Conservation (phyloP, 371 early-diverging fungal species). For the Encephalitozoon intestinalis region DNA sequence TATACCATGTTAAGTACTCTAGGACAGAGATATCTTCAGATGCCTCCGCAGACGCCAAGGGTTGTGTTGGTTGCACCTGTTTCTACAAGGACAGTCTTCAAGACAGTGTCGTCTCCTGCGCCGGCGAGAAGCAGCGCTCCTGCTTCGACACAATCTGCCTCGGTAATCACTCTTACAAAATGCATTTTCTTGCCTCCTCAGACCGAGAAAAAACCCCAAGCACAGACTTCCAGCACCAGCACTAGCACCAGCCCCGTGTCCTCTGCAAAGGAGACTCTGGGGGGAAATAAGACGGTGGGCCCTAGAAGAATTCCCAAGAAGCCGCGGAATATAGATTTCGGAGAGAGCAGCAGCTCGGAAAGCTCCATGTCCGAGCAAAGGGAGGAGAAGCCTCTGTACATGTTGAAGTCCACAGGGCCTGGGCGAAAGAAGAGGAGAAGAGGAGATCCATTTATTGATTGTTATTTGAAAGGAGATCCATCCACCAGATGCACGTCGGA, state of each 20-base stretch:
- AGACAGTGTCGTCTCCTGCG: neutral
- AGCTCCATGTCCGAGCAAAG: neutral
- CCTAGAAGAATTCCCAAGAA: neutral
- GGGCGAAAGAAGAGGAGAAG: neutral
- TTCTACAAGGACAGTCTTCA: neutral
- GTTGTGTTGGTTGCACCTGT: neutral
- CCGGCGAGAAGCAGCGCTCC: neutral
- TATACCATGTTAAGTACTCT: neutral
- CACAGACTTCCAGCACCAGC: neutral
- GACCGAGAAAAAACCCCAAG: neutral
- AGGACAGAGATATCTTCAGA: neutral
- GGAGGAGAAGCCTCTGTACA: neutral
- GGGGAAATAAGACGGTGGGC: neutral
- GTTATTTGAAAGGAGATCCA: neutral
- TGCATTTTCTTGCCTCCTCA: neutral
- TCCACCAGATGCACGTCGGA: neutral
- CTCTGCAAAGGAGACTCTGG: neutral
- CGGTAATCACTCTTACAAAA: neutral
- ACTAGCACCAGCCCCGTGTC: too few relatives aligned
- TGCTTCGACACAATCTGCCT: neutral
- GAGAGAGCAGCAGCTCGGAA: neutral
- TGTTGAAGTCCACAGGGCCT: neutral
- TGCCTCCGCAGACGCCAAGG: neutral
- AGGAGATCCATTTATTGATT: neutral
- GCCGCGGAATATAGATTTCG: neutral